Base-by-base conservation (phyloP, 2,329 filamentous ascomycete species). In the Fusarium bactridioides region DNA sequence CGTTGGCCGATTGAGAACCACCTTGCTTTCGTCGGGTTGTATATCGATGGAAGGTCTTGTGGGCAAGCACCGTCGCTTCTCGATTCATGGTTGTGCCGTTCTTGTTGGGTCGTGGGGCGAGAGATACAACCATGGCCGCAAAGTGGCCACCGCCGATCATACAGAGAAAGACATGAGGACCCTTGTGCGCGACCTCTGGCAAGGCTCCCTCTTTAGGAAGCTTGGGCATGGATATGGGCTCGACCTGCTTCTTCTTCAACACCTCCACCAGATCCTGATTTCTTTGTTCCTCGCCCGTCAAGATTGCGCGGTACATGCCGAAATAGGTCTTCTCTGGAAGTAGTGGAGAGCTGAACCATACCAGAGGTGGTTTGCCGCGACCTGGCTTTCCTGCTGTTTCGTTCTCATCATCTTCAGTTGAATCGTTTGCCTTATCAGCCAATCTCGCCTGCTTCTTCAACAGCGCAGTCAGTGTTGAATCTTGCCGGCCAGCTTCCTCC, bases 61-160 rank as follows among this genome's bases (percentile, higher is more conserved):
- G 95, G 1, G 94, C 95, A 48, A 98, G 87, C 1, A 98, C 94
- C 0, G 92, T 92, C 10, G 95, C 94, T 78, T 97, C 93, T 59
- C 94, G 88, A 73, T 97, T 94, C 79, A 97, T 89, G 3, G 92
- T 86, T 0, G 88, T 85, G 7, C 86, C 85, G 58, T 90, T 89
- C 79, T 93, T 95, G 41, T 90, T 89, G 59, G 92, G 85, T 70
- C 94, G 93, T 0, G 96, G 95, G 2, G 94, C 90, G 8, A 98
- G 87, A 0, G 94, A 94, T 16, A 99, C 93, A 16, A 98, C 87
- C 95, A 98, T 98, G 56, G 93, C 96, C 1, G 96, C 96, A 79
- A 99, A 99, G 80, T 99, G 96, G 0, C 96, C 96, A 67, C 96
- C 96, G 29, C 96, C 96, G 56, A 99, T 97, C 96, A 99, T 99